Base-by-base conservation (phyloP, 371 early-diverging fungal genomes). In the Mortierella sp. region DNA sequence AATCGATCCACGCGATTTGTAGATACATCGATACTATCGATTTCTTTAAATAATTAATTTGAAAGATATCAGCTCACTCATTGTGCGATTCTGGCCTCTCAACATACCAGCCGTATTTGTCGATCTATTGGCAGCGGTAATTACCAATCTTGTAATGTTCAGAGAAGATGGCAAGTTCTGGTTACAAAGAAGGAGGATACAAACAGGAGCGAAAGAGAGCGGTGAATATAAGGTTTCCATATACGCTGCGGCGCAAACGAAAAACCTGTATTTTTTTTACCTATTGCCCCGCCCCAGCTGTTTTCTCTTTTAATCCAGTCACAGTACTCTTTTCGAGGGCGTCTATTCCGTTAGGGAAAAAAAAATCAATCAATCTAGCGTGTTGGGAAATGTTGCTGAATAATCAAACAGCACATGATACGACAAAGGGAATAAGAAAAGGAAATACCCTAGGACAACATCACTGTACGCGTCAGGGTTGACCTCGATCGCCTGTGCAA, bases 211-310 rank as follows among this genome's bases (percentile, higher is more conserved):
- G 35, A 54, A 52, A 52, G 8, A 54, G 11, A 54, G 26, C 24
- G 54, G 26, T 9, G 18, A 28, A 16, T 9, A 28, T 16, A 30
- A 28, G 57, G 16, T 11, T 57, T 16, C 11, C 28, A 69, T 35
- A 58, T 69, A 37, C 16, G 39, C 24, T 32, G 30, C 28, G 28
- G 26, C 30, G 22, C 28, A 62, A 67, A 61, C 68, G 45, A 12
- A 59, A 10, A 45, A 10, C 40, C 6, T 30, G 0, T 55, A 3
- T 49, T 24, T 47, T 12, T 43, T 67, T 70, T 87, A 89, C 91
- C 91, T 51, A 90, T 90, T 14, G 90, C 91, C 2, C 91, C 91
- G 62, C 91, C 91, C 91, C 91, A 91, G 30, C 89, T 84, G 58
- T 81, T 83, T 30, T 80, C 68, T 47, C 77, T 85, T 61, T 69